Conservation (phyloP, 805 yeast species). For the Candida ficus region DNA sequence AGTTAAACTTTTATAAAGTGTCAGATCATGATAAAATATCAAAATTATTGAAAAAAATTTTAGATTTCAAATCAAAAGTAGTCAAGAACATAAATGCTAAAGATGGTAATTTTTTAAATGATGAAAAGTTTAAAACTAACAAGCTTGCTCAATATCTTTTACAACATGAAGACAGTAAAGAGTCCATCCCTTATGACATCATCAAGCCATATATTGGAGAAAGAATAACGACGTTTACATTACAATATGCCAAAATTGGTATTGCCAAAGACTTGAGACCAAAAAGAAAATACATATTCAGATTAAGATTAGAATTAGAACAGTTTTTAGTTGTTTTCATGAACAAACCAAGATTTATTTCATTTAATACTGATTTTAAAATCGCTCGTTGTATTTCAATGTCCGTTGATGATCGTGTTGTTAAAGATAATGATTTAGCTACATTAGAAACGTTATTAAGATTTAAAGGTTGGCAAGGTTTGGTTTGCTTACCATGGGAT, state of each 20-base stretch:
- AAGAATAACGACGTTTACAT: conserved; percentile 5
- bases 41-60: conserved; percentile 1
- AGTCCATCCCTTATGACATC: conserved; percentile 3
- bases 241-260: conserved; percentile 10
- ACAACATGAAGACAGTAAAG: neutral
- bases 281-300: conserved; percentile 1
- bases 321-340: conserved; percentile 6
- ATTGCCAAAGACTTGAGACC: conserved; percentile 5
- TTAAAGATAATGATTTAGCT: neutral
- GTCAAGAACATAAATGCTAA: neutral
- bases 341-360: conserved; percentile 1
- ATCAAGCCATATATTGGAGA: conserved; percentile 8
- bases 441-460: conserved; percentile 2
- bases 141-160: neutral
- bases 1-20: conserved; percentile 10
- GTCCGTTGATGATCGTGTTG: conserved; percentile 5
- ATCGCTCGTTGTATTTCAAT: conserved; percentile 6
- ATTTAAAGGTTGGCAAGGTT: conserved; percentile 8
- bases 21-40: neutral
- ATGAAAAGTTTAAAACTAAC: conserved; percentile 2
- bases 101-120: conserved; percentile 1
- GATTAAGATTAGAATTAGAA: conserved; percentile 12
- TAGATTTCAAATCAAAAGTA: conserved; percentile 3
- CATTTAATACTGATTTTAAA: conserved; percentile 6
- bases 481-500: conserved; percentile 10